A percentile compares a stretch with the other conserved stretches of the same genome.
These are phyloP conservation scores for Astrothelium macrocarpum DNA, from an alignment of 495 filamentous ascomycete species.

Conservation along the genomic window DNA sequence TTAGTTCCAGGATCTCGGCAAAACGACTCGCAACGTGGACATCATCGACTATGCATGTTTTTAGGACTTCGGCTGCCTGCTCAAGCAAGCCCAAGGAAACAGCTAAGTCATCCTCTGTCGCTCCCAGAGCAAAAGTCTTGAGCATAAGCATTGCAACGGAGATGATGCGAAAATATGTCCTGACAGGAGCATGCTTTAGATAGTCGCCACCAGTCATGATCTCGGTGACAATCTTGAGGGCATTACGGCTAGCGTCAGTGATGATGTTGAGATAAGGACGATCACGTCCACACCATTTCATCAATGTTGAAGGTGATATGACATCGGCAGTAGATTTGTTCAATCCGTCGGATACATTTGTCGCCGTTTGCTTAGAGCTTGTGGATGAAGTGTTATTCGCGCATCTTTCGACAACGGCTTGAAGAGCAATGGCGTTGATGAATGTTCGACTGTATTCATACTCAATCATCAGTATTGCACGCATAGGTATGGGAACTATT, in stretches of 20 bases:
- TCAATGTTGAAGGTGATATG: constrained; percentile 43
- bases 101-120: constrained; percentile 77
- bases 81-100: constrained; percentile 75
- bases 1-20: constrained; percentile 73
- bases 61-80: constrained; percentile 64
- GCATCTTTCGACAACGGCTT: constrained; percentile 91
- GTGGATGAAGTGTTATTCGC: constrained; percentile 52
- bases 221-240: constrained; percentile 74
- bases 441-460: constrained; percentile 49
- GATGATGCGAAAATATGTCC: constrained; percentile 90
- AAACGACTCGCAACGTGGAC: constrained; percentile 92
- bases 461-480: constrained; percentile 73
- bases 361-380: constrained; percentile 31
- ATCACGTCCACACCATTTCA: constrained; percentile 50
- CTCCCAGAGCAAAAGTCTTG: constrained; percentile 89
- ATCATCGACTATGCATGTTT: constrained; percentile 84
- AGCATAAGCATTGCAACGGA: constrained; percentile 92
- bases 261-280: constrained; percentile 81
- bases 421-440: constrained; percentile 82
- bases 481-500: constrained; percentile 63
- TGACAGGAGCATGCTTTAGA: constrained; percentile 82
- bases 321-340: constrained; percentile 32
- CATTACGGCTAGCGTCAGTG: constrained; percentile 73
- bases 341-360: not conserved
- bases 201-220: constrained; percentile 71